Percentiles rank a stretch among this genome's conserved stretches.
Conservation (phyloP, 2,329 filamentous ascomycete species). For the Elsinoe arachidis region DNA sequence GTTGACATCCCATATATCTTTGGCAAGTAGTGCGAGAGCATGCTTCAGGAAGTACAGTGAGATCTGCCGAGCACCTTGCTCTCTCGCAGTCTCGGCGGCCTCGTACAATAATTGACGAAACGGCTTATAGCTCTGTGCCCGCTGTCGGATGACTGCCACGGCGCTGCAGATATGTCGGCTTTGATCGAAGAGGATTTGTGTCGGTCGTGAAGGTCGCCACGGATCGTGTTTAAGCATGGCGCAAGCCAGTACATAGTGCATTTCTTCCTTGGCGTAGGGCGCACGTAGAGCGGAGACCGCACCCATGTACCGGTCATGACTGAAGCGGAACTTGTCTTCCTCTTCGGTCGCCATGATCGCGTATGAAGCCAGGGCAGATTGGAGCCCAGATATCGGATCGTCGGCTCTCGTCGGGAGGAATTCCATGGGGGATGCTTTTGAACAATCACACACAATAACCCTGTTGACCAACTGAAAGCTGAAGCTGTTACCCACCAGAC, state of each 20-base stretch:
- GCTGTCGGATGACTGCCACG: conserved; percentile 61
- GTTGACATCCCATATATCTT: conserved; percentile 63
- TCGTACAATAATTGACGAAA: conserved; percentile 72
- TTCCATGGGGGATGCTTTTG: conserved; percentile 41
- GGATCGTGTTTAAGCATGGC: conserved; percentile 64
- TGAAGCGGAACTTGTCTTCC: conserved; percentile 79
- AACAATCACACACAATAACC: conserved; percentile 66
- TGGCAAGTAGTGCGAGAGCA: conserved; percentile 70
- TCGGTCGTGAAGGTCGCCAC: conserved; percentile 46
- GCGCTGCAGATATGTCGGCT: conserved; percentile 76
- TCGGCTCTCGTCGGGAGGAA: conserved; percentile 51
- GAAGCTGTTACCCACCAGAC: conserved; percentile 72
- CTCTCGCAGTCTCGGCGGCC: conserved; percentile 67
- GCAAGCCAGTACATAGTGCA: conserved; percentile 86
- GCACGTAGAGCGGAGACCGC: conserved; percentile 65
- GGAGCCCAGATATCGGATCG: conserved; percentile 69
- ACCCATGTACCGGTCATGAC: conserved; percentile 78
- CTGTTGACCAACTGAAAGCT: conserved; percentile 73
- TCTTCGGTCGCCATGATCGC: conserved; percentile 73
- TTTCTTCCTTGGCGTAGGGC: conserved; percentile 57
- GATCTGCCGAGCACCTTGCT: conserved; percentile 73
- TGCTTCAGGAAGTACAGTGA: conserved; percentile 73
- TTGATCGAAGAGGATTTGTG: conserved; percentile 55
- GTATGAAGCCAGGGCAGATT: conserved; percentile 69
- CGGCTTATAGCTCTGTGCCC: conserved; percentile 38